Evolutionary conservation across 495 filamentous ascomycete genomes (phyloP), one percentile per base, ranked within the genome.

Genomic region (Aspergillus bertholletiae): DNA sequence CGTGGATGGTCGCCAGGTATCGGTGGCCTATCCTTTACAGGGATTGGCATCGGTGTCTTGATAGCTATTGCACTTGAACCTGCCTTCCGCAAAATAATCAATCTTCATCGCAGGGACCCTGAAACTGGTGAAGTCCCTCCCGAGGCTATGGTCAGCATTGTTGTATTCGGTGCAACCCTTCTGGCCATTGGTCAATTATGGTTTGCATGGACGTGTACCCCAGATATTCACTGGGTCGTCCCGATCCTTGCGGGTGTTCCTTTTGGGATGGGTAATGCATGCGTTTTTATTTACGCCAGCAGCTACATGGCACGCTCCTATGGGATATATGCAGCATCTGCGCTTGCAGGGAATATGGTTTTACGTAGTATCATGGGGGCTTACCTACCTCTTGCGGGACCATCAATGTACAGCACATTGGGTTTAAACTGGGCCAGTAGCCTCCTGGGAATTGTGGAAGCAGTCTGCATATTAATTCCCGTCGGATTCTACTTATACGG

Each of bases 281-380:
- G 80, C 2, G 80, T 85, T 46, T 95, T 93, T 64, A 88, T 93
- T 55, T 88, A 92, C 62, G 78, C 82, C 0, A 75, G 70, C 11
- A 92, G 87, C 57, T 96, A 95, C 60, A 71, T 96, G 0, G 85
- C 88, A 6, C 76, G 81, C 20, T 77, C 80, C 5, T 96, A 94
- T 65, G 88, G 86, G 18, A 80, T 89, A 21, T 93, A 85, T 59
- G 79, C 88, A 0, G 90, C 90, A 0, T 85, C 80, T 2, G 88
- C 88, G 0, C 68, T 93, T 27, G 88, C 89, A 0, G 87, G 88
- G 3, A 90, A 92, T 59, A 76, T 81, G 0, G 80, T 92, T 3
- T 65, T 85, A 13, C 71, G 88, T 22, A 82, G 74, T 34, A 62
- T 80, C 1, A 58, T 90, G 28, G 89, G 89, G 21, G 89, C 81